Percentiles rank a stretch among this genome's conserved stretches.
Conservation (phyloP, 352 stramenopile species). For the Pythium phragmiticola region DNA sequence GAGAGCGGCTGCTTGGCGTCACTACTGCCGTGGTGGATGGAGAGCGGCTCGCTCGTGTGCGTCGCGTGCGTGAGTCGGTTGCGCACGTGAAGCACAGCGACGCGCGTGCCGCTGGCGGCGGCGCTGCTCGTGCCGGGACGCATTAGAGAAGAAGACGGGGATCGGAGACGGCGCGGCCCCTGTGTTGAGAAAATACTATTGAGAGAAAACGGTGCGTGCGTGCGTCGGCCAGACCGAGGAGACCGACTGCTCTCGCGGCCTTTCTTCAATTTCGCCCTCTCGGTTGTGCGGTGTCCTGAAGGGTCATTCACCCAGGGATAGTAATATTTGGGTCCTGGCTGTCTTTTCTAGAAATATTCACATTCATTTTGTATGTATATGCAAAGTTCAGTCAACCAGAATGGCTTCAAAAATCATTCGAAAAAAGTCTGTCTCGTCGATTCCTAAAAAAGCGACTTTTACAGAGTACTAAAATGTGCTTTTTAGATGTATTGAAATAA, state of each 20-base stretch:
- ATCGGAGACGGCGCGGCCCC: too few relatives aligned
- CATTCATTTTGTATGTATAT: neutral
- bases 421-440: neutral
- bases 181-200: neutral
- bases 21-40: neutral
- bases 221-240: neutral
- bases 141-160: neutral
- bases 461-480: neutral
- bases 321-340: too few relatives aligned
- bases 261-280: constrained; percentile 21
- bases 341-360: neutral
- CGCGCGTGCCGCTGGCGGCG: neutral
- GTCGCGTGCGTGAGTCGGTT: constrained; percentile 17
- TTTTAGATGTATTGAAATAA: constrained; percentile 10
- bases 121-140: constrained; percentile 10
- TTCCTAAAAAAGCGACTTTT: constrained; percentile 15
- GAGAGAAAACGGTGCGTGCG: neutral
- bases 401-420: constrained; percentile 11
- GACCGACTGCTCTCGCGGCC: constrained; percentile 2
- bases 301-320: neutral
- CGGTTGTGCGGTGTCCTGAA: neutral
- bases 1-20: neutral
- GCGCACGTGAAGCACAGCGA: constrained; percentile 23
- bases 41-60: constrained; percentile 7
- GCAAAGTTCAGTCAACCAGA: neutral